Evolutionary conservation across 139 green algal species (phyloP), one percentile per base, ranked within the genome.

Genomic region (Chlamydomonas incerta): DNA sequence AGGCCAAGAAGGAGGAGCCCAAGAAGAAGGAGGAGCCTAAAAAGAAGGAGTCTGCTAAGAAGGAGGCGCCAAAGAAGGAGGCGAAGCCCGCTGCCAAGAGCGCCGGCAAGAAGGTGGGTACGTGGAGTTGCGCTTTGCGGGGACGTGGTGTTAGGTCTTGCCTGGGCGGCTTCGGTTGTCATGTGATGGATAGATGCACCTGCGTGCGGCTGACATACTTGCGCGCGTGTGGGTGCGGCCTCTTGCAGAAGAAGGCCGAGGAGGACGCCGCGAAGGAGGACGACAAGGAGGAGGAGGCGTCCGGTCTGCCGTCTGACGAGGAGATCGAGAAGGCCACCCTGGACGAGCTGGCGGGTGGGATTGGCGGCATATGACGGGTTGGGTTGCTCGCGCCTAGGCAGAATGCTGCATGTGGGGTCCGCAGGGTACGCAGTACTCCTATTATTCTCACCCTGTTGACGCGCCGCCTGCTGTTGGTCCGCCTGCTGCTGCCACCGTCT

Each of bases 321-420:
- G 34, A 63, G 50, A 47, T 86, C 24, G 67, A 72, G 55, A 57
- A 79, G 24, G 80, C 80, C 11, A 79, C 80, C 3, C 13, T 86
- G 52, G 80, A 20, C 21, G 17, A 63, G 52, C 68, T 86, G 24
- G 62, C 18, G 15, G 80, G 79, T 85, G 9, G 10, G 69, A 29
- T 34, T 18, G 47, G 57, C 28, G 20, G 57, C 35, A 29, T 57
- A 2, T 24, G 55, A 57, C 11, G 50, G 50, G 50, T 57, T 10
- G 14, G 20, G 15, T 65, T 4, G 15, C 14, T 8, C 58, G 58
- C 15, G 20, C 18, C 15, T 65, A 28, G 21, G 14, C 26, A 4
- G 4, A 24, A 26, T 9, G 26, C 4, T 11, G 20, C 21, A 65
- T 26, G 4, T 65, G 4, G 4, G 13, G 14, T 29, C 13, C 58